A percentile compares a stretch with the other conserved stretches of the same genome.
Conservation (phyloP, 2,329 filamentous ascomycete genomes). For the Colletotrichum sp. region DNA sequence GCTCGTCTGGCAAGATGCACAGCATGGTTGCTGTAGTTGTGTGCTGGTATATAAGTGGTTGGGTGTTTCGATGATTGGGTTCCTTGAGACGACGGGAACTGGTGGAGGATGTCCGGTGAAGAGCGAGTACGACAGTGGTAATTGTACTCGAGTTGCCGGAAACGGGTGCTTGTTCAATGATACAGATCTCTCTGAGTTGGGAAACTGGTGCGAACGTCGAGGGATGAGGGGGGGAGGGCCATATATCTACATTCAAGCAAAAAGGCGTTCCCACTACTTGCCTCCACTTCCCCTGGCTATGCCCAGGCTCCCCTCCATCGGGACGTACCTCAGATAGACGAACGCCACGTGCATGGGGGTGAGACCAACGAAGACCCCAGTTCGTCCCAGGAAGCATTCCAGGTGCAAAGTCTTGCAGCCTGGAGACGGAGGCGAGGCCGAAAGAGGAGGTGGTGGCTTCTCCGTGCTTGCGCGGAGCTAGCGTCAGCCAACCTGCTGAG, state of each 20-base stretch:
- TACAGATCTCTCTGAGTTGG: not conserved
- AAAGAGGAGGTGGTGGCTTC: not conserved
- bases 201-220: not conserved
- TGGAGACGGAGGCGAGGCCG: not conserved
- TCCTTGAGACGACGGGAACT: not conserved
- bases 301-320: not conserved
- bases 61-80: not conserved
- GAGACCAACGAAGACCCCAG: not conserved
- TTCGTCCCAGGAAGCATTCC: not conserved
- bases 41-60: not conserved
- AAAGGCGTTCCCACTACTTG: not conserved
- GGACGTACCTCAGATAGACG: slow-evolving; percentile 5
- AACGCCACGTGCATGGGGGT: slow-evolving; percentile 10
- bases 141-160: not conserved
- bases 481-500: slow-evolving; percentile 2
- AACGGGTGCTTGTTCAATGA: not conserved
- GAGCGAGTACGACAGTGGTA: not conserved
- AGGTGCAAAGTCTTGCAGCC: not conserved
- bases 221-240: not conserved
- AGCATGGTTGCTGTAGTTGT: slow-evolving; percentile 1
- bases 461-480: slow-evolving; percentile 4
- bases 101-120: not conserved
- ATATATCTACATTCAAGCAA: slow-evolving; percentile 6
- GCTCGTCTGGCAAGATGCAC: slow-evolving; percentile 17
- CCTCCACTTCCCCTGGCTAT: not conserved